phyloP scores from a whole-genome alignment of 305 asterid genomes.

The Solanum chacoense region DNA sequence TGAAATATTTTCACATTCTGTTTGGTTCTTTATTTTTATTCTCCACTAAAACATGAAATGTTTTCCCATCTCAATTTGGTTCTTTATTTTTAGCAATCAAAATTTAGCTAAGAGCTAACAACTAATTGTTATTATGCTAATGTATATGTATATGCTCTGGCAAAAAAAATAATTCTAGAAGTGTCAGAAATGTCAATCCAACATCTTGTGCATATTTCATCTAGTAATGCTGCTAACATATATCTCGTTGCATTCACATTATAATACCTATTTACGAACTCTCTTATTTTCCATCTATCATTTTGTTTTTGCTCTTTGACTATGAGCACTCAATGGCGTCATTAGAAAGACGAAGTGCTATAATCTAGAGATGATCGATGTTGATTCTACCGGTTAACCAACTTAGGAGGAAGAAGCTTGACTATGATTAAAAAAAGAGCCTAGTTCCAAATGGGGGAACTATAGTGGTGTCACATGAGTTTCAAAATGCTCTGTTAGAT shows the following conservation, averaged over 20 bases:
- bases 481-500: not conserved
- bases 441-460: not conserved
- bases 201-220: not conserved
- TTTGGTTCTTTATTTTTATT: too few relatives aligned
- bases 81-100: not conserved
- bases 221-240: not conserved
- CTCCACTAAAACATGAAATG: not conserved
- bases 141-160: too few relatives aligned
- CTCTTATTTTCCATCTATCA: not conserved
- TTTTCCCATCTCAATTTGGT: not conserved
- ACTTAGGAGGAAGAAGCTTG: not conserved
- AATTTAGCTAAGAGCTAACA: not conserved
- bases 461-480: not conserved
- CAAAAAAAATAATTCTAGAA: too few relatives aligned
- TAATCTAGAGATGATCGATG: not conserved
- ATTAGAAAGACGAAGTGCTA: not conserved
- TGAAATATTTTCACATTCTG: too few relatives aligned
- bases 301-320: not conserved
- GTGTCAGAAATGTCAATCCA: not conserved
- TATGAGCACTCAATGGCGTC: not conserved
- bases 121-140: not conserved
- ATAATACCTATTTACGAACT: too few relatives aligned
- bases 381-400: not conserved
- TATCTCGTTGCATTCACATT: not conserved
- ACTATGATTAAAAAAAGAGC: not conserved